phyloP scores from a whole-genome alignment of 1,284 basidiomycete species.

The Flammula alnicola region DNA sequence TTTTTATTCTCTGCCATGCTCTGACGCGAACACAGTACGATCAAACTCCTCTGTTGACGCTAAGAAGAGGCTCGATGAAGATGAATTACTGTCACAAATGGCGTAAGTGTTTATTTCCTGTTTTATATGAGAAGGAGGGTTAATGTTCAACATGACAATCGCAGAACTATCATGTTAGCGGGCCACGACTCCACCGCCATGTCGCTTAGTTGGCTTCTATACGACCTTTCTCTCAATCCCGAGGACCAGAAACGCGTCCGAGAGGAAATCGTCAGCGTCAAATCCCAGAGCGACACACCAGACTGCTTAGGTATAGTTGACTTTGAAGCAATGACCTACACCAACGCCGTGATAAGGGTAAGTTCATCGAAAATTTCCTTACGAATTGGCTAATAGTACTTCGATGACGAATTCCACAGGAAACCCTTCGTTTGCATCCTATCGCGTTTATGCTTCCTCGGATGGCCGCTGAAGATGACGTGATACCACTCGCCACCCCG shows the following conservation, averaged over 20 bases:
- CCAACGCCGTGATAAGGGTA: slow-evolving; percentile 14
- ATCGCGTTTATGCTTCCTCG: slow-evolving; percentile 71
- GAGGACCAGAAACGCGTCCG: slow-evolving; percentile 17
- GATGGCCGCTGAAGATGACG: slow-evolving; percentile 47
- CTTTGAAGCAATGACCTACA: slow-evolving; percentile 9
- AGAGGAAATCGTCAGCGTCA: slow-evolving; percentile 11
- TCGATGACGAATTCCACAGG: slow-evolving; percentile 28
- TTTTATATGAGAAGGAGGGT: no score
- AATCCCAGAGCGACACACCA: slow-evolving; percentile 4
- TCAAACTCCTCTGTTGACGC: slow-evolving; percentile 9
- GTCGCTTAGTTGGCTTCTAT: slow-evolving; percentile 15
- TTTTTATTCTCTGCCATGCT: not conserved
- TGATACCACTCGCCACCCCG: slow-evolving; percentile 42
- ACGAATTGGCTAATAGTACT: not conserved
- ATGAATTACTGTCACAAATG: slow-evolving; percentile 14
- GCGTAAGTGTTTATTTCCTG: slow-evolving; percentile 1
- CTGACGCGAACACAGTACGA: not conserved
- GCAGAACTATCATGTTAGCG: slow-evolving; percentile 18
- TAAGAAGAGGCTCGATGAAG: slow-evolving; percentile 10
- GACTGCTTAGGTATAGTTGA: slow-evolving; percentile 4
- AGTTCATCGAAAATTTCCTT: not conserved
- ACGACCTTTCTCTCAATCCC: slow-evolving; percentile 17
- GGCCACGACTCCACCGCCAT: slow-evolving; percentile 19
- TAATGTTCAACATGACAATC: not conserved
- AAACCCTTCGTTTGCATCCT: slow-evolving; percentile 65